Conservation (phyloP, 1,139 yeast species). For the Debaryomyces psychrophilus region DNA sequence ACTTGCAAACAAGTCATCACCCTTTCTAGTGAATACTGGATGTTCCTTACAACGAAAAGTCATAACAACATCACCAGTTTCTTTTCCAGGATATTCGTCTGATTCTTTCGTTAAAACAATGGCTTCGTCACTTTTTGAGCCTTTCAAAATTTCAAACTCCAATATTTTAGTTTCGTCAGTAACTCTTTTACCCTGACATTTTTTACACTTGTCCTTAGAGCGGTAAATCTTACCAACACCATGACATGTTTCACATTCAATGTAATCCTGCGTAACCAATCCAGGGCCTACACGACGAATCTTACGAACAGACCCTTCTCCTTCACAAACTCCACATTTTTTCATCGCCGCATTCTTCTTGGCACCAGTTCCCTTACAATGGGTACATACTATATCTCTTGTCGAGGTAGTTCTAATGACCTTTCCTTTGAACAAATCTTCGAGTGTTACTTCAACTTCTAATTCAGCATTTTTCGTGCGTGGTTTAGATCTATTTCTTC, state of each 20-base stretch:
- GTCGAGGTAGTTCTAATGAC: slow-evolving; percentile 73
- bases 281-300: slow-evolving; percentile 77
- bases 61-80: slow-evolving; percentile 78
- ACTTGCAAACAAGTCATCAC: slow-evolving; percentile 64
- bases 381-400: slow-evolving; percentile 69
- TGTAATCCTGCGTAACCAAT: slow-evolving; percentile 63
- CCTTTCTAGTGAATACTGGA: slow-evolving; percentile 56
- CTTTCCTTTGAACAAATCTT: slow-evolving; percentile 82
- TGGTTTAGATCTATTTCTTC: slow-evolving; percentile 16
- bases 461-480: slow-evolving; percentile 70
- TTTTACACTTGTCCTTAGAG: slow-evolving; percentile 74
- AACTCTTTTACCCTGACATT: slow-evolving; percentile 68
- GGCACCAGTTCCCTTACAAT: slow-evolving; percentile 78
- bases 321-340: slow-evolving; percentile 70
- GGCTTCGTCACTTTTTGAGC: slow-evolving; percentile 63
- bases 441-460: slow-evolving; percentile 65
- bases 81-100: slow-evolving; percentile 75
- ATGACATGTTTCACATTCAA: slow-evolving; percentile 68
- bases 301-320: slow-evolving; percentile 65
- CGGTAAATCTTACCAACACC: slow-evolving; percentile 71
- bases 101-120: slow-evolving; percentile 71
- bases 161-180: slow-evolving; percentile 70
- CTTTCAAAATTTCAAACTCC: slow-evolving; percentile 78
- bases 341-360: slow-evolving; percentile 59
- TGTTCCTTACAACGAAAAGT: slow-evolving; percentile 54